Evolutionary conservation across 768 basidiomycete species (phyloP).

Genomic region (Phanerochaete carnosa): DNA sequence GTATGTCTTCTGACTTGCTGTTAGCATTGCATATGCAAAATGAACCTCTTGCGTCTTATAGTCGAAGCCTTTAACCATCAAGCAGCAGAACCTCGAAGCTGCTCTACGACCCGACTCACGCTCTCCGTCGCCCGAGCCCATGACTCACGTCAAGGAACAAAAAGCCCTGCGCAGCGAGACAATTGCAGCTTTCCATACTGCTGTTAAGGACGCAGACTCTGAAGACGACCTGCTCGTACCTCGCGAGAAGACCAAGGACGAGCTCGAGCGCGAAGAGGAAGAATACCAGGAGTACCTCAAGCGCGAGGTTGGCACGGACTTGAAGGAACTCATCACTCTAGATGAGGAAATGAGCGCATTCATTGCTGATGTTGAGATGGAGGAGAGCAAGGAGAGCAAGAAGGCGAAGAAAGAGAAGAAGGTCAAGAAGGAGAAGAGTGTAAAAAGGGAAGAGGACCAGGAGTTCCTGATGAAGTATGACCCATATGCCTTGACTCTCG

Average conservation of each 20-base stretch:
- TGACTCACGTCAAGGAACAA: conserved; percentile 81
- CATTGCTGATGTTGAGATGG: conserved; percentile 22
- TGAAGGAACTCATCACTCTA: conserved; percentile 64
- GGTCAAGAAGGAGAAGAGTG: conserved; percentile 31
- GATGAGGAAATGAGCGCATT: conserved; percentile 28
- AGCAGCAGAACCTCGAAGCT: conserved; percentile 67
- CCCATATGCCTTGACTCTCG: too few relatives aligned
- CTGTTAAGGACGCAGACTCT: conserved; percentile 26
- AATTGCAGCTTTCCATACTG: conserved; percentile 74
- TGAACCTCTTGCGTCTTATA: conserved; percentile 21
- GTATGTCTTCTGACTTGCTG: conserved; percentile 26
- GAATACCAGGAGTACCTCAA: conserved; percentile 83
- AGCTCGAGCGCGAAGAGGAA: conserved; percentile 73
- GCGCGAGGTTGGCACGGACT: conserved; percentile 75
- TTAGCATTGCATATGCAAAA: not conserved
- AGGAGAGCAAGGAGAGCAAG: conserved; percentile 24
- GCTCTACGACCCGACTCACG: conserved; percentile 51
- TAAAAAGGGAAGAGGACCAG: conserved; percentile 60
- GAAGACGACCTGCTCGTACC: conserved; percentile 68
- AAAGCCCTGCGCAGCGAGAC: conserved; percentile 72
- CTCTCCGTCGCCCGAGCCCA: conserved; percentile 46
- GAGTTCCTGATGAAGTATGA: conserved; percentile 89
- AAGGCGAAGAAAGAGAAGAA: conserved; percentile 25
- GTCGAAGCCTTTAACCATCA: conserved; percentile 72
- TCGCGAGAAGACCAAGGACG: conserved; percentile 75